Percentiles rank a stretch among this genome's conserved stretches.
Conservation (phyloP, 2,329 filamentous ascomycete genomes). For the Huntiella abstrusa region DNA sequence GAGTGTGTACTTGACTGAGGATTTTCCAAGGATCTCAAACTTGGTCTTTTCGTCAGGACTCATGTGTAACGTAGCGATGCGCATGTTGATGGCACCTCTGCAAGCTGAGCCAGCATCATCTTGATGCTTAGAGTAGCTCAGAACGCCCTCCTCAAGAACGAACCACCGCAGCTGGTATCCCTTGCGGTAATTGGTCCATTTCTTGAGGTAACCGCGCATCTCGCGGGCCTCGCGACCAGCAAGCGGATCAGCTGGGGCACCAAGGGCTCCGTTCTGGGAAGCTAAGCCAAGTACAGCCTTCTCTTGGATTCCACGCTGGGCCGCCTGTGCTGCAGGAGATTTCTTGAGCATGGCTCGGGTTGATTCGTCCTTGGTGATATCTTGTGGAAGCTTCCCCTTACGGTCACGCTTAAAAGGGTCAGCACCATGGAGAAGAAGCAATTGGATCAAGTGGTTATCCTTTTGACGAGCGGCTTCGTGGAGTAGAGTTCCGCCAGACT, state of each 20-base stretch:
- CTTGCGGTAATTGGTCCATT: conserved; percentile 98
- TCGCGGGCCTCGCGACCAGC: conserved; percentile 77
- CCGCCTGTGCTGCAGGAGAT: conserved; percentile 83
- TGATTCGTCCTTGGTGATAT: conserved; percentile 86
- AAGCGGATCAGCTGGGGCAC: conserved; percentile 37
- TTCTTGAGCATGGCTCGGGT: conserved; percentile 79
- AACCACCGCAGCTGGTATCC: conserved; percentile 97
- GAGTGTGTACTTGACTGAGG: conserved; percentile 92
- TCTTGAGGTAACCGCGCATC: conserved; percentile 98
- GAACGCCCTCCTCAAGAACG: conserved; percentile 85
- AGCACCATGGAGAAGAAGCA: conserved; percentile 79
- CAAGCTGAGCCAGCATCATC: conserved; percentile 93
- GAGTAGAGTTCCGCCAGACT: conserved; percentile 75
- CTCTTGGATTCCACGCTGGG: conserved; percentile 89
- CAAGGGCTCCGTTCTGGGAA: conserved; percentile 33
- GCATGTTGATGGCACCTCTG: conserved; percentile 96
- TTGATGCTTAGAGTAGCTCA: conserved; percentile 99
- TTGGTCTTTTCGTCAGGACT: conserved; percentile 92
- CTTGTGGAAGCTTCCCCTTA: conserved; percentile 87
- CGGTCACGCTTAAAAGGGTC: conserved; percentile 91
- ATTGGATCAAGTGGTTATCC: conserved; percentile 73
- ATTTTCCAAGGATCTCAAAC: conserved; percentile 95
- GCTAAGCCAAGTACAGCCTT: conserved; percentile 72
- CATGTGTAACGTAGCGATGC: conserved; percentile 87
- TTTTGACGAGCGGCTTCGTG: conserved; percentile 84